phyloP scores from a whole-genome alignment of 2,329 filamentous ascomycete species.

The Colletotrichum cereale region DNA sequence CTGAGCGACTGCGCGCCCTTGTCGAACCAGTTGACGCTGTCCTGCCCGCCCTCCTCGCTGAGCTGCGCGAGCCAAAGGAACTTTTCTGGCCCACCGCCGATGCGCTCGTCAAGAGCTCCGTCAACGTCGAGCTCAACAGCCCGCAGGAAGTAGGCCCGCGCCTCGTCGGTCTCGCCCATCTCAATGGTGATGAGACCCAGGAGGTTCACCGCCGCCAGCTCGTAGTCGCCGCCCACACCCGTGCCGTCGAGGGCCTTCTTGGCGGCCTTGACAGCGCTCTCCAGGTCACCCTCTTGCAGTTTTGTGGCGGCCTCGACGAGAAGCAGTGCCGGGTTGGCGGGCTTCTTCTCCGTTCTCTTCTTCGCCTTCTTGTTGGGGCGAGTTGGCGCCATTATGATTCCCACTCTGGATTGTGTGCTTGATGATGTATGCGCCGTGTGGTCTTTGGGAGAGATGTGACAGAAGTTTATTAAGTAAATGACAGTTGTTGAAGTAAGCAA shows the following conservation, averaged over 20 bases:
- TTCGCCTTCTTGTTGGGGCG: constrained; percentile 55
- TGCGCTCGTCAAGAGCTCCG: constrained; percentile 75
- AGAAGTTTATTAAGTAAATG: not conserved
- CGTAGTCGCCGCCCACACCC: constrained; percentile 60
- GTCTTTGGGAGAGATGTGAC: not conserved
- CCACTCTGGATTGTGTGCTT: not conserved
- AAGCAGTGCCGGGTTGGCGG: constrained; percentile 45
- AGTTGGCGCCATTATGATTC: constrained; percentile 55
- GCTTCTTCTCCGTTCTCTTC: constrained; percentile 46
- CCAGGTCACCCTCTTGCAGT: constrained; percentile 57
- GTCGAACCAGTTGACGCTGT: constrained; percentile 77
- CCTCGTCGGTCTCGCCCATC: constrained; percentile 82
- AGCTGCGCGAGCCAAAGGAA: constrained; percentile 96
- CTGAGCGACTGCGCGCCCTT: constrained; percentile 80
- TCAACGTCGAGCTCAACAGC: constrained; percentile 83
- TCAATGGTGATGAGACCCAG: constrained; percentile 87
- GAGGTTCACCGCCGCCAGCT: constrained; percentile 77
- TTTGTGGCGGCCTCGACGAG: constrained; percentile 57
- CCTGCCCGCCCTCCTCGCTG: constrained; percentile 76
- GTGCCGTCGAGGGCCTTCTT: constrained; percentile 58
- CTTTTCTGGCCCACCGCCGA: constrained; percentile 90
- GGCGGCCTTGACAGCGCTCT: constrained; percentile 56
- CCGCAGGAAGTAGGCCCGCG: constrained; percentile 77
- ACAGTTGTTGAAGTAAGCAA: constrained; percentile 5
- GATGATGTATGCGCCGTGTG: not conserved